Percentiles rank a stretch among this genome's conserved stretches.
Evolutionary conservation across 2,329 filamentous ascomycete species (phyloP).

Genomic region (Botrytis aclada): DNA sequence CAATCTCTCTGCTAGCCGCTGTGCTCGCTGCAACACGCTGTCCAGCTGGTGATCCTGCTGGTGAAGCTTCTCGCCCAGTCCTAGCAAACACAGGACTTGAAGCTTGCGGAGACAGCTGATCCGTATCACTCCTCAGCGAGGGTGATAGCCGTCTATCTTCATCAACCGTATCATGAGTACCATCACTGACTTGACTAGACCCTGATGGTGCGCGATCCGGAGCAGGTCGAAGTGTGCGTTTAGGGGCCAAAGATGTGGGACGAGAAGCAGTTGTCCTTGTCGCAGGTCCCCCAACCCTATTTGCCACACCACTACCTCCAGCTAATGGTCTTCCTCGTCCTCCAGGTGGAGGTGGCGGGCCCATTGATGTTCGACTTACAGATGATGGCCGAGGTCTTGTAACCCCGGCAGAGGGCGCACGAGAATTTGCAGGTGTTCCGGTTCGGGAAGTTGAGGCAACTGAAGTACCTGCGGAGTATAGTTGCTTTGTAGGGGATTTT

Average conservation of each 20-base stretch:
- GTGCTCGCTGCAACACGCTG: constrained; percentile 31
- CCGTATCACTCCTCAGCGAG: constrained; percentile 46
- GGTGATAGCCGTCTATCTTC: constrained; percentile 42
- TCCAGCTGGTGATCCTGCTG: constrained; percentile 29
- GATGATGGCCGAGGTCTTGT: constrained; percentile 54
- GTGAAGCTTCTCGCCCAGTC: constrained; percentile 28
- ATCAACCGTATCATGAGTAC: constrained; percentile 32
- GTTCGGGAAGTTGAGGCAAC: constrained; percentile 61
- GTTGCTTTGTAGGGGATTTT: constrained; percentile 76
- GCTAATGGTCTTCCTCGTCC: constrained; percentile 40
- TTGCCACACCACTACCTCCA: constrained; percentile 37
- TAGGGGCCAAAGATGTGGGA: constrained; percentile 33
- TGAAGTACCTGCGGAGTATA: constrained; percentile 50
- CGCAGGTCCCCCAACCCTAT: constrained; percentile 28
- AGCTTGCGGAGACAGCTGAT: constrained; percentile 35
- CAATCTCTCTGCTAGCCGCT: constrained; percentile 58
- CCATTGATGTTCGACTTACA: constrained; percentile 64
- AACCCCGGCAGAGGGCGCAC: constrained; percentile 41
- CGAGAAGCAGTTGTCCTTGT: constrained; percentile 25
- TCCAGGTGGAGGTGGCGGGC: constrained; percentile 50
- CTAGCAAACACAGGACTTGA: constrained; percentile 33
- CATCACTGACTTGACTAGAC: constrained; percentile 35
- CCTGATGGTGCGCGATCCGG: constrained; percentile 34
- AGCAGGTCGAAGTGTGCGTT: constrained; percentile 34
- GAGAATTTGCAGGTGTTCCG: constrained; percentile 57